Evolutionary conservation across 139 green algal genomes (phyloP), one percentile per base, ranked within the genome.

Genomic region (Cymbomonas tetramitiformis): DNA sequence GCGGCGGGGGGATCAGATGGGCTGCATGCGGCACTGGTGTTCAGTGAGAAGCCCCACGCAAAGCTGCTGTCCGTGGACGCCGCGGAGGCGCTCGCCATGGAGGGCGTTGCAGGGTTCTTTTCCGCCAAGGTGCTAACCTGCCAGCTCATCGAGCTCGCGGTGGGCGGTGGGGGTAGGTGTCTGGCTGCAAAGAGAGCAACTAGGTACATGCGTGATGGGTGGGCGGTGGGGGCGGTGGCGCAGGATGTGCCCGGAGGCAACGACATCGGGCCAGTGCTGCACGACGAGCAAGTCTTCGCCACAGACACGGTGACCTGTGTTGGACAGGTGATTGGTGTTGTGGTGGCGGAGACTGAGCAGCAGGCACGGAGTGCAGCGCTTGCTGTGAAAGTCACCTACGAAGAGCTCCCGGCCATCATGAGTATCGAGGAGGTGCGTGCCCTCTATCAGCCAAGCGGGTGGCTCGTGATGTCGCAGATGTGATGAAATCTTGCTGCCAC

Each of bases 251-350:
- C 83, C 0, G 86, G 84, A 21, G 54, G 36, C 62, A 97, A 97
- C 59, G 50, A 68, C 18, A 88, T 94, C 18, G 89, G 89, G 0
- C 61, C 86, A 0, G 78, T 93, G 12, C 61, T 79, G 24, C 60
- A 79, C 19, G 90, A 97, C 40, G 89, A 97, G 67, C 76, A 94
- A 69, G 67, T 87, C 30, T 95, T 96, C 72, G 87, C 86, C 3
- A 77, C 62, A 1, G 56, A 85, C 15, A 32, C 69, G 19, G 87
- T 95, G 32, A 92, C 81, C 0, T 86, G 73, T 53, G 83, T 96
- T 18, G 87, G 87, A 1, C 80, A 90, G 77, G 39, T 63, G 29
- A 88, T 97, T 26, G 90, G 81, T 2, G 57, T 97, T 1, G 70
- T 96, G 9, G 86, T 94, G 32, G 89, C 83, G 0, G 76, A 84